Evolutionary conservation across 306 rosid genomes (phyloP).

Genomic region (Medicago truncatula): DNA sequence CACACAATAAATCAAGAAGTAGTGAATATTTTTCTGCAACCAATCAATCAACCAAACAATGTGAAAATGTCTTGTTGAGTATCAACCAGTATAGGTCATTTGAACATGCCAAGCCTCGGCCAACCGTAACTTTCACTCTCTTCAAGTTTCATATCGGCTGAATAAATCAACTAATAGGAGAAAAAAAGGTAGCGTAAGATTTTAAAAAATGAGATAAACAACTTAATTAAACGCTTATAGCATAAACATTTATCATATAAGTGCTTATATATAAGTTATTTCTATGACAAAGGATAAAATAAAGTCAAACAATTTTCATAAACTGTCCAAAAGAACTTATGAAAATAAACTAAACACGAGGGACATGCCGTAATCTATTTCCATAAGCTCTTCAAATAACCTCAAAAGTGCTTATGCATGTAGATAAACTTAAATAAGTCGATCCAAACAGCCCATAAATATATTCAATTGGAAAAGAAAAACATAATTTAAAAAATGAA

Average conservation of each 20-base stretch:
- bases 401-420: neutral
- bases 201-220: conserved; percentile 9
- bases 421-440: neutral
- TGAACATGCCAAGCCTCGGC: conserved; percentile 50
- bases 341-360: too few species aligned
- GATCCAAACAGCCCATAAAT: neutral
- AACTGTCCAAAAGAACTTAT: too few species aligned
- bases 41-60: conserved; percentile 37
- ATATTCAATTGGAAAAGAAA: neutral
- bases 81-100: neutral
- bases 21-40: conserved; percentile 7
- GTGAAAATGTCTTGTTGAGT: conserved; percentile 24
- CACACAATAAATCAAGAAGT: conserved; percentile 37
- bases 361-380: neutral
- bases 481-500: neutral
- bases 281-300: neutral
- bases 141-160: conserved; percentile 43
- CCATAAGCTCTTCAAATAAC: neutral
- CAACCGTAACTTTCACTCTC: conserved; percentile 71
- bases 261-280: neutral
- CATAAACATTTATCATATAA: too few species aligned
- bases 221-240: neutral
- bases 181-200: conserved; percentile 9
- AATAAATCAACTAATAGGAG: conserved; percentile 38
- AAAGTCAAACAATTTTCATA: too few species aligned